Evolutionary conservation across 208 protist species (phyloP).

Genomic region (Acanthamoeba royreba): DNA sequence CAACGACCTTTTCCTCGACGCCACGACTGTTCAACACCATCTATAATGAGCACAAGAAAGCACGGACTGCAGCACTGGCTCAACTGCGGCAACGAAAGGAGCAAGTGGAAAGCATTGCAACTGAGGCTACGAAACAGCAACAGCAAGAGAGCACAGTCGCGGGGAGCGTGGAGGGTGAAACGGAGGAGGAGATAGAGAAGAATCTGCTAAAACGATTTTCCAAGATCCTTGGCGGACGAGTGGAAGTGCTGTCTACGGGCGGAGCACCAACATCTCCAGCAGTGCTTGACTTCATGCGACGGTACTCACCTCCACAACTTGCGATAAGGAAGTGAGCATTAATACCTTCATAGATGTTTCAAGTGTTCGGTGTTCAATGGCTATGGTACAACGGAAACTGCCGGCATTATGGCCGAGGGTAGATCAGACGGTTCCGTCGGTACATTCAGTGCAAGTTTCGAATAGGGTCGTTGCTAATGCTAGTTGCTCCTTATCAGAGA

Average conservation of each 20-base stretch:
- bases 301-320: not conserved
- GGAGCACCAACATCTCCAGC: not conserved
- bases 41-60: constrained; percentile 1
- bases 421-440: not conserved
- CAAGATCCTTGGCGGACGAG: not conserved
- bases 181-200: not conserved
- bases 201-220: not conserved
- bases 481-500: no score
- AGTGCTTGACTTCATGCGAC: not conserved
- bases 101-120: not conserved
- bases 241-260: not conserved
- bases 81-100: not conserved
- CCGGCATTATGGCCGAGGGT: not conserved
- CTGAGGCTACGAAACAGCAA: not conserved
- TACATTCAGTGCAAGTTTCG: no score
- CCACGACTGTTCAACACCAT: constrained; percentile 1
- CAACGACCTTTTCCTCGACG: not conserved
- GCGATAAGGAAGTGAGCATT: not conserved
- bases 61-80: not conserved
- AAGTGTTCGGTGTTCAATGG: constrained; percentile 2
- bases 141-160: not conserved
- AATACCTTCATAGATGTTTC: not conserved
- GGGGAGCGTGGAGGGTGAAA: not conserved
- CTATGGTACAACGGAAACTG: constrained; percentile 8
- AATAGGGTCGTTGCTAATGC: no score